Evolutionary conservation across 306 rosid species (phyloP), one percentile per base, ranked within the genome.

Genomic region (Calophaca sinica): DNA sequence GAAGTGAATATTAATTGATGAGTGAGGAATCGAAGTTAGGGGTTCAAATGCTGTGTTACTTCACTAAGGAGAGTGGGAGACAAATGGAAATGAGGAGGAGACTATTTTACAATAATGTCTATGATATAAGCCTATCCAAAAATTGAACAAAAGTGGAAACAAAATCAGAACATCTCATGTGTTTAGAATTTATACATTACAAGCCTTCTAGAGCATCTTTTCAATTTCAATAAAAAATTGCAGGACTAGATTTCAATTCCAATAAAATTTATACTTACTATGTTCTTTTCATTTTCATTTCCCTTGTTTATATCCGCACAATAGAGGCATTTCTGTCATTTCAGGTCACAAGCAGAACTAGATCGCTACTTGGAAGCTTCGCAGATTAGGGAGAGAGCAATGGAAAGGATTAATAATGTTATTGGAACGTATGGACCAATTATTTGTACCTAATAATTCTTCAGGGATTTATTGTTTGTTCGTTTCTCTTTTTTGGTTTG

Each of bases 281-380:
- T 20, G 26, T 20, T 20, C 26, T 20, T 20, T 20, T 20, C 26
- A 20, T 20, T 20, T 20, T 20, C 26, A 20, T 20, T 20, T 20
- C 26, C 26, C 26, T 20, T 1, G 26, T 20, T 20, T 20, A 20
- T 1, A 20, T 20, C 26, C 26, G 1, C 26, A 20, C 26, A 20
- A 20, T 20, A 20, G 26, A 20, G 26, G 26, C 84, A 41, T 78
- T 45, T 62, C 44, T 86, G 32, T 81, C 70, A 31, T 91, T 91
- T 91, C 93, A 94, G 98, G 98, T 86, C 96, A 46, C 93, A 81
- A 2, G 93, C 85, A 51, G 98, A 94, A 66, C 94, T 94, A 46
- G 98, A 94, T 86, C 89, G 94, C 15, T 94, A 91, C 76, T 86
- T 94, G 89, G 94, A 94, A 84, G 98, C 98, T 80, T 94, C 98